Evolutionary conservation across 345 rosid genomes (phyloP), one percentile per base, ranked within the genome.

Genomic region (Adansonia digitata): DNA sequence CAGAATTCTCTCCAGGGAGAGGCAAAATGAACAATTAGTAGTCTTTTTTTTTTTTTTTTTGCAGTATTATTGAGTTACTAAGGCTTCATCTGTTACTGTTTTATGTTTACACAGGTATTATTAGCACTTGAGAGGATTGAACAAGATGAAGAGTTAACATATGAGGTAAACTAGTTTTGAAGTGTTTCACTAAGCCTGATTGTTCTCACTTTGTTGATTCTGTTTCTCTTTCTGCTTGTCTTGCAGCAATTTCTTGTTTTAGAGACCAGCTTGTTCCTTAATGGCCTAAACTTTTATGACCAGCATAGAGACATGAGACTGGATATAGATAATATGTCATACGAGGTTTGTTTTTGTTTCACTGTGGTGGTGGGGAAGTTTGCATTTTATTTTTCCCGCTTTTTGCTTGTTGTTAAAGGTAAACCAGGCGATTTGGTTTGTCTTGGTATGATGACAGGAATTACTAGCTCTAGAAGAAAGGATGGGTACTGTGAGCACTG

Each of bases 291-390:
- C 77, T 84, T 93, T 73, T 81, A 88, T 75, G 99, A 95, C 78
- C 99, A 88, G 75, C 97, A 95, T 77, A 88, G 97, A 77, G 98
- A 89, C 39, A 86, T 95, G 99, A 91, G 99, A 82, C 87, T 93
- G 65, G 97, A 95, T 85, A 93, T 95, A 45, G 99, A 95, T 80
- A 85, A 89, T 81, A 93, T 93, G 99, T 91, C 99, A 35, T 95
- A 95, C 71, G 98, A 96, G 98, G 99, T 93, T 56, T 77, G 89
- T 79, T 70, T 42, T 43, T 76, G 18, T 18, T 60, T 49, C 63
- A 29, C 22, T 72, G 48, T 37, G 43, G 52, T 17, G 27, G 56
- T 56, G 64, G 15, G 15, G 22, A 48, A 40, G 37, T 61, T 48
- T 69, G 40, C 39, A 15, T 45, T 29, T 45, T 48, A 17, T 48